These are phyloP conservation scores for Brettanomyces anomalus DNA, from an alignment of 805 yeast species.

Conservation along the genomic window DNA sequence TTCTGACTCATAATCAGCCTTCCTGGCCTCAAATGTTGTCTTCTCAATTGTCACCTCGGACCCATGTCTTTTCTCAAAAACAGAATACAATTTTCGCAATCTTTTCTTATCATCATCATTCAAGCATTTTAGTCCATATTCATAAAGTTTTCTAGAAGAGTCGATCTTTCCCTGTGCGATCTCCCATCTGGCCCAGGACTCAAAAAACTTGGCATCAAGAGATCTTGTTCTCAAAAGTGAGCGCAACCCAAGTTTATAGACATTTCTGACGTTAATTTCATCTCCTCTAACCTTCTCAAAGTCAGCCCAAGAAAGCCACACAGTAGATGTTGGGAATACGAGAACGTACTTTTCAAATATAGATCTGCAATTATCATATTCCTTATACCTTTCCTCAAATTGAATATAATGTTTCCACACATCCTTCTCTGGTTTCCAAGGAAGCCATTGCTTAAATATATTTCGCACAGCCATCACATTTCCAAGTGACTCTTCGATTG, in stretches of 20 bases:
- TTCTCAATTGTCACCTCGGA: slow-evolving; percentile 41
- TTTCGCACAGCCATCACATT: slow-evolving; percentile 52
- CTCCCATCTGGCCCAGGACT: slow-evolving; percentile 69
- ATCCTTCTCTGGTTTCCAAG: slow-evolving; percentile 55
- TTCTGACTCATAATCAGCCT: slow-evolving; percentile 41
- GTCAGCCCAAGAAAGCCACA: slow-evolving; percentile 70
- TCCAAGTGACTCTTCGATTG: slow-evolving; percentile 71
- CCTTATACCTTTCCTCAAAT: slow-evolving; percentile 58
- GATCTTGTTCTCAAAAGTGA: slow-evolving; percentile 25
- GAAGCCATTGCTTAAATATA: slow-evolving; percentile 72
- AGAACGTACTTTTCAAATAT: slow-evolving; percentile 50
- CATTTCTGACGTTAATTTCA: slow-evolving; percentile 42
- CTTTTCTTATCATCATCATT: slow-evolving; percentile 23
- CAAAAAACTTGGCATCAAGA: slow-evolving; percentile 32
- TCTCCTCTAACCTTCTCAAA: slow-evolving; percentile 54
- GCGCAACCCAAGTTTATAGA: slow-evolving; percentile 62
- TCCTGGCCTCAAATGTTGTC: slow-evolving; percentile 46
- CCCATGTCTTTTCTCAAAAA: slow-evolving; percentile 63
- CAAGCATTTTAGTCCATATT: slow-evolving; percentile 38
- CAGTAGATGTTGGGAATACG: slow-evolving; percentile 40
- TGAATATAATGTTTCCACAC: slow-evolving; percentile 73
- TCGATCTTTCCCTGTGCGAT: slow-evolving; percentile 48
- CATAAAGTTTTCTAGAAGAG: slow-evolving; percentile 51
- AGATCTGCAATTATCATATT: slow-evolving; percentile 43
- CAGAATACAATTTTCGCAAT: slow-evolving; percentile 36